Base-by-base conservation (phyloP, 768 basidiomycete genomes). In the Boletus insuetus region DNA sequence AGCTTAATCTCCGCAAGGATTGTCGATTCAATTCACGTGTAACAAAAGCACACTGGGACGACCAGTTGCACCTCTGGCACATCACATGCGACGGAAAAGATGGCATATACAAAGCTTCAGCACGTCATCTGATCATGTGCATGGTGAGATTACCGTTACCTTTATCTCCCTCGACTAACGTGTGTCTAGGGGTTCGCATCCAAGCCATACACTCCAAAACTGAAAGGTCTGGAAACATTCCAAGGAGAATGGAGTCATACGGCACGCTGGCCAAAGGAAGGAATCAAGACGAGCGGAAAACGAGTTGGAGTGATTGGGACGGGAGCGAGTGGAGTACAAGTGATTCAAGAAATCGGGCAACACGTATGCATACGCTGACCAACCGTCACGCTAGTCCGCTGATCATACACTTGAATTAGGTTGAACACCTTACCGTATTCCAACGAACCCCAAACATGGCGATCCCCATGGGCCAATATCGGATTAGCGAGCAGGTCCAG, bases 401-500 rank as follows among this genome's bases (percentile, higher is more conserved):
- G 8, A 50, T 19, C 13, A 6, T 16, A 24, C 7, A 13, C 6
- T 32, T 7, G 45, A 10, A 42, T 31, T 37, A 64, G 55, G 62
- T 51, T 1, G 8, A 54, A 1, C 31, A 46, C 11, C 48, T 61
- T 2, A 53, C 55, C 19, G 48, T 55, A 14, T 62, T 61, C 51
- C 59, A 64, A 31, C 55, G 62, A 35, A 58, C 59, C 3, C 63
- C 63, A 3, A 64, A 58, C 11, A 43, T 65, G 4, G 40, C 55
- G 2, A 26, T n/a, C 0, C 58, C 58, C 6, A 58, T 64, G 62
- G 16, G 52, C 10, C 55, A 65, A 38, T 43, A 48, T 38, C 14
- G n/a, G 6, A 0, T 64, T 14, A 54, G 42, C 51, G 37, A 55
- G 49, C 51, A 55, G 29, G 43, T 43, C 3, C 61, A 60, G 47